phyloP scores from a whole-genome alignment of 441 rosid species.

The Gossypium gossypioides region DNA sequence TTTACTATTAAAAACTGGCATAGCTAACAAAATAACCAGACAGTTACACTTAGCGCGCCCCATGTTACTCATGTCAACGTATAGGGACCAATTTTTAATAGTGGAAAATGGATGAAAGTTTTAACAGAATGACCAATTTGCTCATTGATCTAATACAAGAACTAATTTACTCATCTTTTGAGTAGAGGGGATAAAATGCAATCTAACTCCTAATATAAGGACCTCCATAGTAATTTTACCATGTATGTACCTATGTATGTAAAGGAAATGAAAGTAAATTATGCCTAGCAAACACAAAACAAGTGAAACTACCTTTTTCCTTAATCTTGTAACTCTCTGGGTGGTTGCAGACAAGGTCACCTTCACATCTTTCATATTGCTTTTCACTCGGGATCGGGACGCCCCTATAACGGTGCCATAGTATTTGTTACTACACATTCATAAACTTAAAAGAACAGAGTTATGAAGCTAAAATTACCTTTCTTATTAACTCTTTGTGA shows the following conservation, averaged over 20 bases:
- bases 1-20: neutral
- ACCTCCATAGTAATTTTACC: neutral
- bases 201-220: neutral
- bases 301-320: constrained; percentile 24
- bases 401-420: constrained; percentile 19
- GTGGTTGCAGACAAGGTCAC: constrained; percentile 16
- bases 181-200: neutral
- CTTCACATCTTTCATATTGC: constrained; percentile 21
- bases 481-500: constrained; percentile 17
- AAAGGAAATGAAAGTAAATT: neutral
- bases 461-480: constrained; percentile 24
- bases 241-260: neutral
- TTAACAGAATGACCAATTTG: neutral
- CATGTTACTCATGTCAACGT: neutral
- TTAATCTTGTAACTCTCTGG: constrained; percentile 26
- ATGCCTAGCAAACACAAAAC: neutral
- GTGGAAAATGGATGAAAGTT: neutral
- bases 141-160: neutral
- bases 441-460: neutral
- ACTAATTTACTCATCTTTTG: neutral
- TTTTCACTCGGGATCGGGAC: constrained; percentile 23
- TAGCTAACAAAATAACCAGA: neutral
- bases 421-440: neutral
- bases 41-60: neutral
- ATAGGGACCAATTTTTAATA: neutral